Evolutionary conservation across 495 filamentous ascomycete genomes (phyloP).

Genomic region (Neurospora sp.): DNA sequence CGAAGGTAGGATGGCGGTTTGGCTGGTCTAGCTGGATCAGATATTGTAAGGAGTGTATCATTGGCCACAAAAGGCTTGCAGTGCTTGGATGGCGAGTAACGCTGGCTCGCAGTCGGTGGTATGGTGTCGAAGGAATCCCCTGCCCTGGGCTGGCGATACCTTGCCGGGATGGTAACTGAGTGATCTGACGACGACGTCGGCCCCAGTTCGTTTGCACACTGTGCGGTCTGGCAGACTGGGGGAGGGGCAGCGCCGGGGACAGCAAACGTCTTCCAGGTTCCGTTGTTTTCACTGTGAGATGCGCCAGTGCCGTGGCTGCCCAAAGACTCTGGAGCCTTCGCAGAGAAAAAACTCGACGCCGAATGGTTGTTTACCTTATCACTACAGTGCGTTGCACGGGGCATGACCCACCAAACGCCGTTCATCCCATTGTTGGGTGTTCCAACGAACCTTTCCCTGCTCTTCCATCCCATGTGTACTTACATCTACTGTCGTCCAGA

Average conservation of each 20-base stretch:
- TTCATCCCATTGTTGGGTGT: not conserved
- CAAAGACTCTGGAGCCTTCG: not conserved
- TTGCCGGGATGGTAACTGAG: not conserved
- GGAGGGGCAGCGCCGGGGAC: not conserved
- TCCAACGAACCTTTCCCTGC: not conserved
- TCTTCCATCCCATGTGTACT: not conserved
- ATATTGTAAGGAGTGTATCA: not conserved
- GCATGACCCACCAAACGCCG: not conserved
- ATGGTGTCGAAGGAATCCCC: not conserved
- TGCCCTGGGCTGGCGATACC: not conserved
- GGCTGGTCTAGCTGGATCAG: not conserved
- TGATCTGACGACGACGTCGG: not conserved
- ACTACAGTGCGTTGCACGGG: not conserved
- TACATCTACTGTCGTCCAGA: not conserved
- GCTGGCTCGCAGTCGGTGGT: not conserved
- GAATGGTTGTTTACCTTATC: not conserved
- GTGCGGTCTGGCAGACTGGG: not conserved
- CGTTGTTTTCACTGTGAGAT: not conserved
- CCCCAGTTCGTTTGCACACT: not conserved
- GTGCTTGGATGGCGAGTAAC: not conserved
- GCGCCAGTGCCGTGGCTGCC: not conserved
- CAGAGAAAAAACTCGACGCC: not conserved
- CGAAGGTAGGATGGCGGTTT: not conserved
- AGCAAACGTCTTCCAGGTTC: no score
- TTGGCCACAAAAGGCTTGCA: not conserved